phyloP scores from a whole-genome alignment of 768 basidiomycete species.

The Hebeloma cylindrosporum region DNA sequence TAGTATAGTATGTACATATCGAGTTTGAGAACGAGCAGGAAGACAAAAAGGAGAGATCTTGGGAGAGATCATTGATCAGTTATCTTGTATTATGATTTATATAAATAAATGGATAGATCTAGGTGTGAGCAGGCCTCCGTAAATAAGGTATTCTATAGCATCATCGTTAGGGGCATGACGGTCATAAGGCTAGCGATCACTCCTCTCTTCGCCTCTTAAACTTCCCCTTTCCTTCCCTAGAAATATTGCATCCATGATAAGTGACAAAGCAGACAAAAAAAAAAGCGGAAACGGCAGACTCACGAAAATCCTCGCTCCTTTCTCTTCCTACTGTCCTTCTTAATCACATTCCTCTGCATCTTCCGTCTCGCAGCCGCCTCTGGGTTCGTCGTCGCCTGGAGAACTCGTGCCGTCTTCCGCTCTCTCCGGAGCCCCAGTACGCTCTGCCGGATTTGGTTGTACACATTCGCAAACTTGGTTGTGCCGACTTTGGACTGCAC shows the following conservation, averaged over 20 bases:
- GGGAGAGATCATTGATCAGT: too few relatives aligned
- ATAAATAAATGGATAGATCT: too few relatives aligned
- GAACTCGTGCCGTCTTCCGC: constrained; percentile 59
- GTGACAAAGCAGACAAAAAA: background rate
- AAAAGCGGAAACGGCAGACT: constrained; percentile 1
- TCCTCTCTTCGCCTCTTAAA: constrained; percentile 45
- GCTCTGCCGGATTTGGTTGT: constrained; percentile 78
- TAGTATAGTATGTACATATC: too few relatives aligned
- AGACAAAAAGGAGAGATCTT: too few relatives aligned
- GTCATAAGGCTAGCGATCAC: constrained; percentile 16
- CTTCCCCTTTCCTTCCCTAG: constrained; percentile 52
- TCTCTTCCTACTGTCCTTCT: constrained; percentile 85
- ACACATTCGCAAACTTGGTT: constrained; percentile 76
- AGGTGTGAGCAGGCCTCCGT: too few relatives aligned
- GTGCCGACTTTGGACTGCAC: constrained; percentile 85
- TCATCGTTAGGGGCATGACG: constrained; percentile 4
- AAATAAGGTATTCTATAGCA: too few relatives aligned
- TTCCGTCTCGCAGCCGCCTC: constrained; percentile 76
- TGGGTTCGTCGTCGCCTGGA: constrained; percentile 70
- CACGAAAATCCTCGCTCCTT: constrained; percentile 40
- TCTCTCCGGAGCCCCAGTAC: constrained; percentile 67
- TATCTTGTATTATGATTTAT: too few relatives aligned
- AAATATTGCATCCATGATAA: background rate
- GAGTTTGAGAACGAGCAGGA: constrained; percentile 93
- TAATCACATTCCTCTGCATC: constrained; percentile 64